Percentiles rank a stretch among this genome's conserved stretches.
These are phyloP conservation scores for Chaetomiaceae sp. DNA, from an alignment of 2,329 filamentous ascomycete genomes.

Conservation along the genomic window DNA sequence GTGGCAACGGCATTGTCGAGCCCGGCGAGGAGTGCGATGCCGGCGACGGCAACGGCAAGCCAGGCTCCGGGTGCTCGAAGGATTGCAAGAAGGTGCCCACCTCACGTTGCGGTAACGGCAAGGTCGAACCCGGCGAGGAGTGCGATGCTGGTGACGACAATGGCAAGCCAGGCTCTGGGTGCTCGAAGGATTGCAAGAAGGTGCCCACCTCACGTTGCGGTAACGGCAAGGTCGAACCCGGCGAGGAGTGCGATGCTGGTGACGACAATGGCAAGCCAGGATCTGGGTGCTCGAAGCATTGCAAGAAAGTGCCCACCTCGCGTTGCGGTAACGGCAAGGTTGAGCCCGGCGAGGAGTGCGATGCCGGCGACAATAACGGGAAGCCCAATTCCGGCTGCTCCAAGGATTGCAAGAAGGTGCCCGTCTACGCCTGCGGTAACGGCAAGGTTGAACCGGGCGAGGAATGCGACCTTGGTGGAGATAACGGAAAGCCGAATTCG, in stretches of 20 bases:
- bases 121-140: background rate
- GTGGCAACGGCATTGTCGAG: conserved; percentile 10
- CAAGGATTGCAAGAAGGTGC: conserved; percentile 9
- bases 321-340: conserved; percentile 1
- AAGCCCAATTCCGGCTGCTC: background rate
- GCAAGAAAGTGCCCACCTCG: conserved; percentile 4
- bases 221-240: background rate
- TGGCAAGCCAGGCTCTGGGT: background rate
- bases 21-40: conserved; percentile 12
- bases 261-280: background rate
- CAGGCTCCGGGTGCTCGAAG: conserved; percentile 5
- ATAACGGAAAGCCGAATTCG: conserved; percentile 8
- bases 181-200: conserved; percentile 9
- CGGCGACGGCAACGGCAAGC: conserved; percentile 8
- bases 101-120: background rate
- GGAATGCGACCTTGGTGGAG: conserved; percentile 7
- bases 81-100: conserved; percentile 5
- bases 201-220: background rate
- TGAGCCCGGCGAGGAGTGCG: background rate
- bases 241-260: background rate
- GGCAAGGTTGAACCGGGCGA: background rate
- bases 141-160: background rate
- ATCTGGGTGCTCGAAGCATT: conserved; percentile 5
- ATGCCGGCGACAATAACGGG: background rate
- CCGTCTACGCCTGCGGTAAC: conserved; percentile 1